These are phyloP conservation scores for Plenodomus tracheiphilus DNA, from an alignment of 2,329 filamentous ascomycete genomes.

Conservation along the genomic window DNA sequence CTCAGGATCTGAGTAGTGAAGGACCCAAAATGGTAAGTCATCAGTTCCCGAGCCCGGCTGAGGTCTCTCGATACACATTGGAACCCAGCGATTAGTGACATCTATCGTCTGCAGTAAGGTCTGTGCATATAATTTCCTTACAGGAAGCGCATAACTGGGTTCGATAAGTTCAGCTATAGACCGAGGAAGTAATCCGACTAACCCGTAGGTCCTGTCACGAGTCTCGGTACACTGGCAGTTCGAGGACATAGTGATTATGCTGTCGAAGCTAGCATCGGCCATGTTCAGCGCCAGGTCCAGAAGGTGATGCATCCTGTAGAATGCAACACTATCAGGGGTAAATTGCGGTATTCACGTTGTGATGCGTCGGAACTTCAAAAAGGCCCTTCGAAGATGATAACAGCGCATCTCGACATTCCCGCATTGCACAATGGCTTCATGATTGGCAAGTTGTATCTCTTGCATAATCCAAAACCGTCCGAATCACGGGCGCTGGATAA, in stretches of 20 bases:
- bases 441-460: conserved; percentile 1
- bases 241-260: neutral
- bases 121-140: neutral
- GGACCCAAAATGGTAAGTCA: neutral
- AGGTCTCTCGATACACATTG: neutral
- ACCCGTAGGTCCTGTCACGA: neutral
- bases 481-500: conserved; percentile 1
- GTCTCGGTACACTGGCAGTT: neutral
- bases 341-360: neutral
- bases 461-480: conserved; percentile 5
- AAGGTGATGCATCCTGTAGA: neutral
- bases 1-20: neutral
- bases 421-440: neutral
- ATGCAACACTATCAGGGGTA: neutral
- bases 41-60: neutral
- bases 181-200: conserved; percentile 1
- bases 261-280: neutral
- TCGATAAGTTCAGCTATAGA: neutral
- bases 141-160: neutral
- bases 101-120: neutral
- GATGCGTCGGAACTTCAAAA: neutral
- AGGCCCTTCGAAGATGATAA: neutral
- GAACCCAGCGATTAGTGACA: neutral
- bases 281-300: neutral
- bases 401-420: neutral